A percentile compares a stretch with the other conserved stretches of the same genome.
Evolutionary conservation across 306 rosid species (phyloP).

Genomic region (Casuarina equisetifolia): DNA sequence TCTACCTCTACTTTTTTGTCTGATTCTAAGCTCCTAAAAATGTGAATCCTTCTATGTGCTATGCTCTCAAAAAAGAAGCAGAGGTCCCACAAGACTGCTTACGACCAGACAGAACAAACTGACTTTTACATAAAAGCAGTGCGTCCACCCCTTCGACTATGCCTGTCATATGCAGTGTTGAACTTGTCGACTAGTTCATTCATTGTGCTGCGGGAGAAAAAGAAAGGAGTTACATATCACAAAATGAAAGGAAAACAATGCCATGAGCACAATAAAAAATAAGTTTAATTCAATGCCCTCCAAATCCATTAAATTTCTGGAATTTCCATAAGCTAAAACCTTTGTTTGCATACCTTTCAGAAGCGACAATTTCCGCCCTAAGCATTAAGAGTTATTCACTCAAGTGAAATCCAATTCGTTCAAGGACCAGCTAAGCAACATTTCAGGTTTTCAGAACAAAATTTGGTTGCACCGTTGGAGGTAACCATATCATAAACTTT

Average conservation of each 20-base stretch:
- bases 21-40: background rate
- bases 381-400: background rate
- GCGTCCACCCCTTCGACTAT: conserved; percentile 89
- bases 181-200: conserved; percentile 78
- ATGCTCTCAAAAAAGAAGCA: background rate
- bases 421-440: background rate
- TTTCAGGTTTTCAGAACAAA: background rate
- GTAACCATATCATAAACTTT: no score
- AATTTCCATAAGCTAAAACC: background rate
- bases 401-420: background rate
- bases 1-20: conserved; percentile 9
- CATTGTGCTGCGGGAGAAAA: conserved; percentile 34
- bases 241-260: conserved; percentile 14
- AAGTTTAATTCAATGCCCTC: background rate
- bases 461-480: no score
- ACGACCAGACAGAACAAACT: background rate
- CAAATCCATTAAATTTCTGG: background rate
- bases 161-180: conserved; percentile 89
- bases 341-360: background rate
- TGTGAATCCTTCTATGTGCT: conserved; percentile 3
- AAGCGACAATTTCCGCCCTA: background rate
- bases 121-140: conserved; percentile 71
- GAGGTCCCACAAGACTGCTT: conserved; percentile 5
- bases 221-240: conserved; percentile 2
- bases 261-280: background rate